Evolutionary conservation across 2,329 filamentous ascomycete genomes (phyloP), one percentile per base, ranked within the genome.

Genomic region (Geosmithia flava): DNA sequence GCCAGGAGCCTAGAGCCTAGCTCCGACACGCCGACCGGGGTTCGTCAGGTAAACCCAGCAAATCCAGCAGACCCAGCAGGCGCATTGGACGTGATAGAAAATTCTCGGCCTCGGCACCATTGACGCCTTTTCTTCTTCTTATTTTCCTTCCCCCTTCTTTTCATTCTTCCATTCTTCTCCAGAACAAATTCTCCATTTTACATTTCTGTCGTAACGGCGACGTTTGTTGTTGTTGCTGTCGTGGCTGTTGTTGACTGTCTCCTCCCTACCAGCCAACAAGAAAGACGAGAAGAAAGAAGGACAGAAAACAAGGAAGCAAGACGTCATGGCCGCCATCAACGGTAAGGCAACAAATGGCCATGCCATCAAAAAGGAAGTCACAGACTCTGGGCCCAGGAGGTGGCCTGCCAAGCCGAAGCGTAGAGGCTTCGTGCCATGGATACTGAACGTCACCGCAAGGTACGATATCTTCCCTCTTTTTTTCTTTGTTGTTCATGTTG

Each of bases 371-470:
- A 59, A 60, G 50, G 57, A 43, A 63, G 62, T 48, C 58, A 59
- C 47, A 60, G 65, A 46, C 40, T 39, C 3, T 41, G 40, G 30
- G 17, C 50, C 52, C 53, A 54, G 17, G 58, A 57, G 52, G 54
- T 50, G 51, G 33, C 44, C 47, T 40, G 46, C 48, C 15, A 60
- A 37, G 10, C 11, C 53, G 49, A 55, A 50, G 47, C 51, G 51
- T 37, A 56, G 53, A 46, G 55, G 63, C 45, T 59, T 67, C 49
- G 47, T 66, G 27, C 49, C 52, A 17, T 65, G 69, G 59, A 53
- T 68, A 40, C 64, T 80, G 52, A 76, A 65, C 59, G 63, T 70
- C 17, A 53, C 74, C 30, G 75, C 78, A 16, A 77, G 80, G 80
- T 80, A 68, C 49, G 66, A 54, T 19, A 47, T 30, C 13, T 20